A percentile compares a stretch with the other conserved stretches of the same genome.
phyloP scores from a whole-genome alignment of 108 stramenopile species.

The Cyclotella choctawhatcheeana region DNA sequence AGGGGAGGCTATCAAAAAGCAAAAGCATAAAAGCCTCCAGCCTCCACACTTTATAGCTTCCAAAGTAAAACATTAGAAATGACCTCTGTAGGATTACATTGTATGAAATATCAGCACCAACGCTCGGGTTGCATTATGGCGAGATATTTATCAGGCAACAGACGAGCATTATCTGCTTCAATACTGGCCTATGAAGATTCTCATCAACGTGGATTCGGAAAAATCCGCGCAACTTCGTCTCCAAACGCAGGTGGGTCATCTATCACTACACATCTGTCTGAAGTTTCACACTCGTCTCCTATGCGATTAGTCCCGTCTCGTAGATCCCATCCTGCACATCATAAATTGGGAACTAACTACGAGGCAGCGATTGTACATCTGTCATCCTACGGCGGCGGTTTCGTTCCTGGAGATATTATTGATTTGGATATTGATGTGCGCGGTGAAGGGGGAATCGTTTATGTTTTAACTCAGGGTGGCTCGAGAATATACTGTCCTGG shows the following conservation, averaged over 20 bases:
- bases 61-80: too few species aligned
- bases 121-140: too few species aligned
- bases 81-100: too few species aligned
- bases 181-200: background rate
- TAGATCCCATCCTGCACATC: constrained; percentile 26
- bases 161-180: background rate
- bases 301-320: constrained; percentile 50
- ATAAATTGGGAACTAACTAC: background rate
- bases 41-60: too few species aligned
- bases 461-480: constrained; percentile 76
- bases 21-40: too few species aligned
- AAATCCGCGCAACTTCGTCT: constrained; percentile 41
- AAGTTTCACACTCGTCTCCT: constrained; percentile 45
- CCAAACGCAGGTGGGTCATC: background rate
- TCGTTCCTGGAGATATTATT: constrained; percentile 71
- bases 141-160: background rate
- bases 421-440: constrained; percentile 62
- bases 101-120: too few species aligned
- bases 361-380: constrained; percentile 70
- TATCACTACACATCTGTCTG: constrained; percentile 32
- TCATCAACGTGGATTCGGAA: constrained; percentile 43
- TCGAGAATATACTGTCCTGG: constrained; percentile 67
- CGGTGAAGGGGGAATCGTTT: constrained; percentile 53
- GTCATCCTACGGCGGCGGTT: constrained; percentile 80
- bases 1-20: too few species aligned